Evolutionary conservation across 306 rosid genomes (phyloP), one percentile per base, ranked within the genome.

Genomic region (Quercus rubra): DNA sequence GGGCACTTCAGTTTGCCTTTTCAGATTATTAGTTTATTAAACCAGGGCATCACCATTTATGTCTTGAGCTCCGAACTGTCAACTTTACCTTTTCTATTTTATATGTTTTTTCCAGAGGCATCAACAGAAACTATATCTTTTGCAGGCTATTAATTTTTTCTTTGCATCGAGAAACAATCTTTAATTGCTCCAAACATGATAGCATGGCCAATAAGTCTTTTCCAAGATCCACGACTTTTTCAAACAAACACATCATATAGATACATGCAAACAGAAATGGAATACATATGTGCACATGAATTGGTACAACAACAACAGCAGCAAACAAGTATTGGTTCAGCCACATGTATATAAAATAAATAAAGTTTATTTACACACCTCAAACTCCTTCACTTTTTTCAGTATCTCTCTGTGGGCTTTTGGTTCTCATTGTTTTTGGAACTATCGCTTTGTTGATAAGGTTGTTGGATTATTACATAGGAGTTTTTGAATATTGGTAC

Each of bases 371-470:
- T 64, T 23, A 25, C 76, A 63, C 66, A 95, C 99, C 99, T 95
- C 99, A 55, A 92, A 92, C 51, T 92, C 99, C 86, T 73, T 89
- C 7, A 92, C 89, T 71, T 90, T 91, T 74, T 83, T 88, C 98
- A 95, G 91, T 52, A 95, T 95, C 92, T 90, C 99, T 89, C 86
- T 91, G 79, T 78, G 90, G 62, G 91, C 97, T 25, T 89, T 89
- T 77, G 97, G 98, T 62, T 92, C 99, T 71, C 94, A 92, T 71
- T 74, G 80, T 73, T 90, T 92, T 95, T n/a, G 41, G 46, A 41
- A 41, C 3, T 41, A 41, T 8, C 46, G 12, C 12, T 41, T 8
- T 41, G 3, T 41, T 41, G 46, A 8, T 41, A 41, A 41, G 46
- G 11, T 41, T 2, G 46, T 41, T 8, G 46, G 8, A 41, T 2